phyloP scores from a whole-genome alignment of 2,329 filamentous ascomycete species.

The Ascochyta lentis region DNA sequence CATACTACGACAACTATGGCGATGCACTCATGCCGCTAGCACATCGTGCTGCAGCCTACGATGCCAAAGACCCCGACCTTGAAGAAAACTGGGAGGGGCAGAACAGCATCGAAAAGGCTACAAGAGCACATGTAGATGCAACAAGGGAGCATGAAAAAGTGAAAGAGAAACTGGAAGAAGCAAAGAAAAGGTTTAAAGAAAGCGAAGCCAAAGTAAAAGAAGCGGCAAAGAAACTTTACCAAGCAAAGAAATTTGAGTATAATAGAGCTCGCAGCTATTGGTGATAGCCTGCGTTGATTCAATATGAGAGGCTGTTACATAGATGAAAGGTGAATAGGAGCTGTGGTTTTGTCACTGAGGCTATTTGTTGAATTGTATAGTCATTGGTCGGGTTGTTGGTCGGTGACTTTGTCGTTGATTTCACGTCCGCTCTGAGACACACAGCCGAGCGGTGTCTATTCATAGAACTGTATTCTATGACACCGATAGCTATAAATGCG shows the following conservation, averaged over 20 bases:
- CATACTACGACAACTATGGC: background rate
- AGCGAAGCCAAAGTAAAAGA: slow-evolving; percentile 5
- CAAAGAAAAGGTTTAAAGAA: slow-evolving; percentile 2
- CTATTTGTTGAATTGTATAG: too few species aligned
- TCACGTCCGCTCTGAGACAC: too few species aligned
- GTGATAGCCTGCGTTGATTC: background rate
- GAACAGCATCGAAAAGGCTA: background rate
- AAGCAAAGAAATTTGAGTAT: background rate
- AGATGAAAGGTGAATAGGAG: too few species aligned
- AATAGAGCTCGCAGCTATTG: background rate
- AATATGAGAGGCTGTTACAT: too few species aligned
- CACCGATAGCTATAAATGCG: too few species aligned
- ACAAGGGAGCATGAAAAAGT: background rate
- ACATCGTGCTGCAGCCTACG: background rate
- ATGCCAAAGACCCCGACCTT: background rate
- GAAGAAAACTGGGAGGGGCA: background rate
- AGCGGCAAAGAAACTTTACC: background rate
- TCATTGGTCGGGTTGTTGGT: too few species aligned
- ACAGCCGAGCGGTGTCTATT: too few species aligned
- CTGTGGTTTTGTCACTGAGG: too few species aligned
- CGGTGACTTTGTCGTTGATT: too few species aligned
- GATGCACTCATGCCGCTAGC: background rate
- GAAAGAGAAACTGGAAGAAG: background rate
- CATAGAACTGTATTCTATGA: too few species aligned
- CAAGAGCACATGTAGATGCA: slow-evolving; percentile 2